Evolutionary conservation across 1,139 yeast genomes (phyloP).

Genomic region (Arxiozyma telluris): DNA sequence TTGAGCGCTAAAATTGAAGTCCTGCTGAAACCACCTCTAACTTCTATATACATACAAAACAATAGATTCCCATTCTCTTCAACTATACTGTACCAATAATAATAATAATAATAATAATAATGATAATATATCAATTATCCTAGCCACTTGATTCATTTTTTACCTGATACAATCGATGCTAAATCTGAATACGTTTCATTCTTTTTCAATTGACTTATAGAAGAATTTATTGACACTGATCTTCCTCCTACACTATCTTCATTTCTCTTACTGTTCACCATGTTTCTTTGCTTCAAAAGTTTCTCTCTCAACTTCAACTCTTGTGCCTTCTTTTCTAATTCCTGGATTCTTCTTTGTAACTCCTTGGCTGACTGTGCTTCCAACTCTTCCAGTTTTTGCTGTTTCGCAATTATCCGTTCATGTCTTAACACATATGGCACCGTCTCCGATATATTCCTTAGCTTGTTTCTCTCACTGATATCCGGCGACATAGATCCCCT

Average conservation of each 20-base stretch:
- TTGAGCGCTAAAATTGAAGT: too few species aligned
- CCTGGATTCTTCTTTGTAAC: conserved; percentile 62
- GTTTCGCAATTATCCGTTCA: conserved; percentile 64
- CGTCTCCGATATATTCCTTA: conserved; percentile 70
- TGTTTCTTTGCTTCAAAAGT: conserved; percentile 31
- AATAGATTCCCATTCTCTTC: too few species aligned
- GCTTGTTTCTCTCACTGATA: conserved; percentile 53
- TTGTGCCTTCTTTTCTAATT: conserved; percentile 66
- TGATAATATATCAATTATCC: too few species aligned
- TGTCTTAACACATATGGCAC: conserved; percentile 74
- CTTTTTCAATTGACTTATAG: conserved; percentile 31
- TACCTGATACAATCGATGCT: conserved; percentile 36
- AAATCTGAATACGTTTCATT: conserved; percentile 50
- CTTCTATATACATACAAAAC: too few species aligned
- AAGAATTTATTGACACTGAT: conserved; percentile 4
- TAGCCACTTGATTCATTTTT: not conserved
- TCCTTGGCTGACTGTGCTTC: conserved; percentile 72
- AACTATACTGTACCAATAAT: too few species aligned
- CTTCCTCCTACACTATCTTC: conserved; percentile 8
- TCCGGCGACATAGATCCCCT: conserved; percentile 9
- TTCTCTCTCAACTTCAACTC: conserved; percentile 61
- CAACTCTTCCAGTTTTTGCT: conserved; percentile 66
- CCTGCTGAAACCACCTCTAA: too few species aligned
- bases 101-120: too few species aligned
- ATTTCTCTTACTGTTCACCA: conserved; percentile 3